These are phyloP conservation scores for Medicago truncatula DNA, from an alignment of 306 rosid species.

Conservation along the genomic window DNA sequence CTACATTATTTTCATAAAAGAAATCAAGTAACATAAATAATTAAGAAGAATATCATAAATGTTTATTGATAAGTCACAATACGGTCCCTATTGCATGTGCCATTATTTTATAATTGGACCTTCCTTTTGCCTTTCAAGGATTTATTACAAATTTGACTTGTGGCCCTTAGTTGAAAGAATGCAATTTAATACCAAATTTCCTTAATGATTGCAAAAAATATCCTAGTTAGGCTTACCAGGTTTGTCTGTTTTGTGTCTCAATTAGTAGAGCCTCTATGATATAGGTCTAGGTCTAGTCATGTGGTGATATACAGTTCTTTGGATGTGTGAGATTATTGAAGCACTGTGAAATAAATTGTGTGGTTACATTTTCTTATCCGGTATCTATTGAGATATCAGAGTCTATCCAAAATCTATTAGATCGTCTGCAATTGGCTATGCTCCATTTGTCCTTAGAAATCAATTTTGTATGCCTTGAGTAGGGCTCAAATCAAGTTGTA, in stretches of 20 bases:
- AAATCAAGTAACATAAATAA: constrained; percentile 40
- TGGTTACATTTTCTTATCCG: too few species aligned
- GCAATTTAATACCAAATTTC: constrained; percentile 29
- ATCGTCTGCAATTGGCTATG: too few species aligned
- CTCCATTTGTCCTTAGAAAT: too few species aligned
- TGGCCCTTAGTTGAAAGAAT: constrained; percentile 44
- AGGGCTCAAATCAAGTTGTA: too few species aligned
- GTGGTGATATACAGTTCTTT: constrained; percentile 30
- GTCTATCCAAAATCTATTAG: too few species aligned
- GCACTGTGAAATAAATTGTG: not conserved
- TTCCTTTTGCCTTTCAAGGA: constrained; percentile 48
- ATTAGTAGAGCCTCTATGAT: constrained; percentile 34
- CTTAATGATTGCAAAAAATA: constrained; percentile 38
- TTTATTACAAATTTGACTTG: constrained; percentile 51
- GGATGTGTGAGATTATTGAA: constrained; percentile 17
- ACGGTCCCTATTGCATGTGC: constrained; percentile 53
- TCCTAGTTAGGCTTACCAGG: constrained; percentile 35
- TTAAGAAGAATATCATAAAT: constrained; percentile 42
- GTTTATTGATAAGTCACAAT: constrained; percentile 51
- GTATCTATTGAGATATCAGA: too few species aligned
- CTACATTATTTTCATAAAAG: constrained; percentile 47
- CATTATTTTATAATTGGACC: constrained; percentile 42
- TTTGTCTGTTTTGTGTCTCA: constrained; percentile 36
- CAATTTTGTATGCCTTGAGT: too few species aligned
- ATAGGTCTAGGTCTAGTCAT: constrained; percentile 19